Conservation (phyloP, 805 yeast genomes). For the Kluyveromyces nonfermentans region DNA sequence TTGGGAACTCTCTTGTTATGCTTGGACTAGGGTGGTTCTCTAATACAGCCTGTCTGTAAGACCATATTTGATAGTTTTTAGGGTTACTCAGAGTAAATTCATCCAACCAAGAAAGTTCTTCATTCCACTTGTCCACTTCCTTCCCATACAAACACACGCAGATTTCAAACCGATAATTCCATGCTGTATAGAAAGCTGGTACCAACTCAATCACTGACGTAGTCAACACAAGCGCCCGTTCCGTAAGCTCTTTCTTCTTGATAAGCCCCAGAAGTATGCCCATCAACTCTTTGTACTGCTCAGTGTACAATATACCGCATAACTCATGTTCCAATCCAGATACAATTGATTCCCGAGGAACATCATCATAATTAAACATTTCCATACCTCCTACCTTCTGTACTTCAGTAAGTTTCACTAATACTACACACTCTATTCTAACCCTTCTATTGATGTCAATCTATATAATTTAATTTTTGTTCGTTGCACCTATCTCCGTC, state of each 20-base stretch:
- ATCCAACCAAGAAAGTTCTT: conserved; percentile 76
- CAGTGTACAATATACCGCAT: conserved; percentile 62
- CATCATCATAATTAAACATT: conserved; percentile 33
- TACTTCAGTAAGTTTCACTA: neutral
- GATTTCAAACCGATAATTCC: conserved; percentile 63
- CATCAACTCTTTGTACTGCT: conserved; percentile 56
- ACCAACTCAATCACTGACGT: conserved; percentile 51
- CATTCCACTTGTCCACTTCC: conserved; percentile 17
- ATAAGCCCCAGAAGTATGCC: conserved; percentile 54
- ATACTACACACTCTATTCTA: neutral
- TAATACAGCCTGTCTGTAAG: conserved; percentile 67
- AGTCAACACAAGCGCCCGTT: conserved; percentile 63
- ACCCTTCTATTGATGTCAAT: no score
- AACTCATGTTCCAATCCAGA: conserved; percentile 35
- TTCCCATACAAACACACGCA: conserved; percentile 32
- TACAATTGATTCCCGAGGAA: conserved; percentile 35
- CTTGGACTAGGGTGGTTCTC: conserved; percentile 26
- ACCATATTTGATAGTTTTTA: conserved; percentile 97
- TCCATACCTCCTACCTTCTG: conserved; percentile 6
- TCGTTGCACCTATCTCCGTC: no score
- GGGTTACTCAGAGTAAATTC: conserved; percentile 63
- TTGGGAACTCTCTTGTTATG: conserved; percentile 49
- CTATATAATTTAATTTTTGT: neutral
- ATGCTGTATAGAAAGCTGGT: conserved; percentile 88
- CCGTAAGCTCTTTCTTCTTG: conserved; percentile 50